A percentile compares a stretch with the other conserved stretches of the same genome.
Evolutionary conservation across 73 alveolate genomes (phyloP).

Genomic region (Breviolum minutum): DNA sequence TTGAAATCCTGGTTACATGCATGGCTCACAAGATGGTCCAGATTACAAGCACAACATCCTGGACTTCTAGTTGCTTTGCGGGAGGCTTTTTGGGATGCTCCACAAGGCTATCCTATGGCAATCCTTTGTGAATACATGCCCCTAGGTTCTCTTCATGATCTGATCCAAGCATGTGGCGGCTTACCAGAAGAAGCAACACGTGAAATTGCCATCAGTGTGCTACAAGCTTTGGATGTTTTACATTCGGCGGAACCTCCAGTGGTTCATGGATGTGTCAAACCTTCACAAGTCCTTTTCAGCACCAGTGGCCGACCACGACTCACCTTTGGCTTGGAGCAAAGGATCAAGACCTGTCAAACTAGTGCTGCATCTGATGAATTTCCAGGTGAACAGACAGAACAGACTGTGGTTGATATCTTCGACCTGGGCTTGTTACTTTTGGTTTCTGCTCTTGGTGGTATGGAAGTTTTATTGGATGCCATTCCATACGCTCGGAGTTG

Average conservation of each 20-base stretch:
- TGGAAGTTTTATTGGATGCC: conserved; percentile 62
- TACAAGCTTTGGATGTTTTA: conserved; percentile 42
- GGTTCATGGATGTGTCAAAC: conserved; percentile 88
- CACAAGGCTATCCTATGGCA: conserved; percentile 75
- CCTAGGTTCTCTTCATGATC: conserved; percentile 41
- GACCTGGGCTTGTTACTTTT: conserved; percentile 65
- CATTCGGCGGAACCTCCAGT: conserved; percentile 69
- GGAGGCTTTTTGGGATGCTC: conserved; percentile 85
- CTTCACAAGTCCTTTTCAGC: conserved; percentile 74
- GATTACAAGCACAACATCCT: conserved; percentile 17
- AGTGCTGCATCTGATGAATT: neutral
- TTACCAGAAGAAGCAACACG: conserved; percentile 84
- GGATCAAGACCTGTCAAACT: conserved; percentile 45
- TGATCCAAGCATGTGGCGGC: conserved; percentile 86
- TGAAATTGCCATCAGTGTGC: conserved; percentile 45
- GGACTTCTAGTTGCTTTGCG: conserved; percentile 40
- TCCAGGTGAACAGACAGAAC: conserved; percentile 1
- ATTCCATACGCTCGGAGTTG: conserved; percentile 74
- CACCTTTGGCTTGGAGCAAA: conserved; percentile 70
- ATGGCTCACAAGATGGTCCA: conserved; percentile 21
- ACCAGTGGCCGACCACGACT: conserved; percentile 63
- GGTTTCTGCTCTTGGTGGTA: conserved; percentile 92
- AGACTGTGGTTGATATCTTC: conserved; percentile 48
- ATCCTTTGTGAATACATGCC: conserved; percentile 76
- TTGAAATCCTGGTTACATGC: conserved; percentile 28